phyloP scores from a whole-genome alignment of 495 filamentous ascomycete species.

The Penicillium verhagenii region DNA sequence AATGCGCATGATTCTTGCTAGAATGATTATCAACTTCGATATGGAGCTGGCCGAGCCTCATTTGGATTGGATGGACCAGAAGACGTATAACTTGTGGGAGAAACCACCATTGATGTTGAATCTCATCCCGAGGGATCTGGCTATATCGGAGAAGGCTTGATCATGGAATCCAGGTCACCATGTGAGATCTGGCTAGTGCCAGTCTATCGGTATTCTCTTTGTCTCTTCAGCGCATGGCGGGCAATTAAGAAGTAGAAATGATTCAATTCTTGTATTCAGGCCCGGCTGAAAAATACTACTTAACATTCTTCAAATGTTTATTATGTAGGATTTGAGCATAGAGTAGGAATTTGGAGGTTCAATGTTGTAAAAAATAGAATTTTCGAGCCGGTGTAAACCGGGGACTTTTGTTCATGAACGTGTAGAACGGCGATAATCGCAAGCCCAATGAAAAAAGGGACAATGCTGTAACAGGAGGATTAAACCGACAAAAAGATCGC shows the following conservation, averaged over 20 bases:
- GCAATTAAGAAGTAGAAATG: no score
- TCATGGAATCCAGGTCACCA: neutral
- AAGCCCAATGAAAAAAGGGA: neutral
- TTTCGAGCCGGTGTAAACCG: no score
- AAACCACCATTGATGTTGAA: slow-evolving; percentile 38
- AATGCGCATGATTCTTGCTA: slow-evolving; percentile 40
- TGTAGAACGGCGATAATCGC: neutral
- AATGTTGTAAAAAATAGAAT: no score
- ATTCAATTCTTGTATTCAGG: no score
- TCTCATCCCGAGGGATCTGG: slow-evolving; percentile 12
- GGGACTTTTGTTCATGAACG: no score
- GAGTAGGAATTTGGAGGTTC: no score
- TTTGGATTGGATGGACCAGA: slow-evolving; percentile 37
- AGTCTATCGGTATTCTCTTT: no score
- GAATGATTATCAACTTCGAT: slow-evolving; percentile 48
- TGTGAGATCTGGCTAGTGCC: no score
- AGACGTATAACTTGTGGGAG: slow-evolving; percentile 37
- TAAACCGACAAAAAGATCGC: neutral
- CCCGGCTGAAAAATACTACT: no score
- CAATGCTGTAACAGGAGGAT: neutral
- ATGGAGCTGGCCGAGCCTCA: slow-evolving; percentile 21
- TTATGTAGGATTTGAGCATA: no score
- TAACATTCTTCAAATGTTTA: no score
- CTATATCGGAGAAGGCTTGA: neutral
- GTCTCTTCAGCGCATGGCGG: no score